phyloP scores from a whole-genome alignment of 257 asterid species.

The Scutellaria baicalensis region DNA sequence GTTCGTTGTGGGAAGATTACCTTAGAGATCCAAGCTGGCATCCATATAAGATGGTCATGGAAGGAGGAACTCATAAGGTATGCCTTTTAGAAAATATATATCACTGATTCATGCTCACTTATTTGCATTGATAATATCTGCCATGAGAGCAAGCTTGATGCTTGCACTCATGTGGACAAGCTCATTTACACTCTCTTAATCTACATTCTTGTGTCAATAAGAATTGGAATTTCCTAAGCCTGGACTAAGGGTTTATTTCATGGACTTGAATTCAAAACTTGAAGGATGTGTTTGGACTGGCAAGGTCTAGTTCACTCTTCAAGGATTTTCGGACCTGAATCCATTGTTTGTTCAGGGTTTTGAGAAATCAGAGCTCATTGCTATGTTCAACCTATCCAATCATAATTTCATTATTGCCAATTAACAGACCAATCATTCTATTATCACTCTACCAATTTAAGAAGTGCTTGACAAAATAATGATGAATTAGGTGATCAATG shows the following conservation, averaged over 20 bases:
- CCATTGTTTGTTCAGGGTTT: too few species aligned
- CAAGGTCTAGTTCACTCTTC: too few species aligned
- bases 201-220: neutral
- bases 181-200: neutral
- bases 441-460: conserved; percentile 6
- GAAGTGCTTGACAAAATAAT: conserved; percentile 40
- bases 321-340: too few species aligned
- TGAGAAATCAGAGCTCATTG: too few species aligned
- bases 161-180: neutral
- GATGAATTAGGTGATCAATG: conserved; percentile 31
- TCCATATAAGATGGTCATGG: conserved; percentile 54
- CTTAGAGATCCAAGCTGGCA: conserved; percentile 80
- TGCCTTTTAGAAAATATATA: neutral
- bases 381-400: too few species aligned
- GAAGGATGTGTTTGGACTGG: neutral
- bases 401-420: neutral
- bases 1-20: conserved; percentile 59
- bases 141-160: neutral
- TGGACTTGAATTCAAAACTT: neutral
- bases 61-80: conserved; percentile 54
- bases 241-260: neutral
- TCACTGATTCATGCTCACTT: neutral
- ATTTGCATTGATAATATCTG: neutral
- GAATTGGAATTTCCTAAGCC: neutral
- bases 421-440: neutral